Base-by-base conservation (phyloP, 2,329 filamentous ascomycete species). In the Endothia cerciana region DNA sequence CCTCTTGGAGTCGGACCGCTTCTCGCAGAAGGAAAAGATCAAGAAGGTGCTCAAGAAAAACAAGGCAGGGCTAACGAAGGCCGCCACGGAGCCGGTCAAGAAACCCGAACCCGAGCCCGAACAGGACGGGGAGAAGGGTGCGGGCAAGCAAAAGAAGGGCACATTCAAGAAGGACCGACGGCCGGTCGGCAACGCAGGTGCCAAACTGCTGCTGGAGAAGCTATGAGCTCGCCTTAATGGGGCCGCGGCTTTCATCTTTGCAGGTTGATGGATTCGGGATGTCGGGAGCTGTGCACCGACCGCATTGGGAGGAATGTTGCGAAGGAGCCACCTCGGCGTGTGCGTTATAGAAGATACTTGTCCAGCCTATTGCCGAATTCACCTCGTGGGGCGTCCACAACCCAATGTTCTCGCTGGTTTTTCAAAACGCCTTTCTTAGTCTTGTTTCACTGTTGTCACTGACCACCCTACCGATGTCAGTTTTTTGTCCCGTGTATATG, bases 1-100 rank as follows among this genome's bases (percentile, higher is more conserved):
- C 19, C 80, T 98, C 70, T 78, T 94, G 5, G 94, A 98, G 79
- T 86, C 90, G 0, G 82, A 86, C 28, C 87, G 88, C 65, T 95
- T 95, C 72, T 82, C 82, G 33, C 83, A 88, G 72, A 87, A 84
- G 72, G 83, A 85, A 19, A 89, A 91, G 72, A 80, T 97, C 62
- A 81, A 89, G 74, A 87, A 89, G 76, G 85, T 82, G 17, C 79
- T 97, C 71, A 90, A 88, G 80, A 90, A 91, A 80, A 87, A 89
- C 71, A 91, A 88, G 82, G 89, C 90, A 79, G 79, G 81, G 67
- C 80, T 97, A 65, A 83, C 92, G 74, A 87, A 86, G 75, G 89
- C 90, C 11, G 88, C 90, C 1, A 83, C 78, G 5, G 82, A 83
- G 73, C 85, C 85, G 75, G 84, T 81, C 73, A 79, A 78, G 0